Percentiles rank a stretch among this genome's conserved stretches.
Conservation (phyloP, 129 eudicot genomes). For the Dittrichia graveolens region DNA sequence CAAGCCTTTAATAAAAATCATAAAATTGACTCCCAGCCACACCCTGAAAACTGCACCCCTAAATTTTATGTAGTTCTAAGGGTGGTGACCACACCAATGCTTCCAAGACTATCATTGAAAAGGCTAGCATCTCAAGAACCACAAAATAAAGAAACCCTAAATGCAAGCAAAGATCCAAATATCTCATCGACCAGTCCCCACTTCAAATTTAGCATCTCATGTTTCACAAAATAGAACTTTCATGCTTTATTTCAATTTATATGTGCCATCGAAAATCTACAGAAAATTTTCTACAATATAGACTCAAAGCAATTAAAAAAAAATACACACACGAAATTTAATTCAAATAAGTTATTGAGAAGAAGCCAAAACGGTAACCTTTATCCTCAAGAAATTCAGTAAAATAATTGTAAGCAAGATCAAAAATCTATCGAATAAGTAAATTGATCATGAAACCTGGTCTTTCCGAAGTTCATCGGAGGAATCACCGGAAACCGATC, state of each 20-base stretch:
- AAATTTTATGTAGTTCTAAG: not conserved
- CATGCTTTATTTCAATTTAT: not conserved
- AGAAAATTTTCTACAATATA: not conserved
- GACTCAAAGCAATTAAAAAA: not conserved
- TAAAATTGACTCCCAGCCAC: slow-evolving; percentile 13
- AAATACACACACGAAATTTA: not conserved
- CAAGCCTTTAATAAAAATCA: slow-evolving; percentile 1
- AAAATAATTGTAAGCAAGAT: not conserved
- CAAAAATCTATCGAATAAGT: slow-evolving; percentile 14
- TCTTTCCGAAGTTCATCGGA: slow-evolving; percentile 59
- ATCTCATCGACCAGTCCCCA: slow-evolving; percentile 27
- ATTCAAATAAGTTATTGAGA: not conserved
- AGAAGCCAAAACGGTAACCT: not conserved
- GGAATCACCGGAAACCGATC: slow-evolving; percentile 50
- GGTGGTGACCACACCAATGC: not conserved
- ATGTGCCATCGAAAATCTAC: not conserved
- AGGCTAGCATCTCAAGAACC: slow-evolving; percentile 8
- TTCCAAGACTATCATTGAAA: not conserved
- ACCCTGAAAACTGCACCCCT: not conserved
- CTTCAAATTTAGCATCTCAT: slow-evolving; percentile 20
- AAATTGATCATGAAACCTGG: slow-evolving; percentile 47
- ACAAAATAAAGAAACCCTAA: slow-evolving; percentile 22
- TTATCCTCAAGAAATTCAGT: slow-evolving; percentile 8
- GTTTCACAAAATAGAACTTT: not conserved
- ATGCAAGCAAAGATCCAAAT: slow-evolving; percentile 19